Base-by-base conservation (phyloP, 1,284 basidiomycete species). In the Prillingera fragicola region DNA sequence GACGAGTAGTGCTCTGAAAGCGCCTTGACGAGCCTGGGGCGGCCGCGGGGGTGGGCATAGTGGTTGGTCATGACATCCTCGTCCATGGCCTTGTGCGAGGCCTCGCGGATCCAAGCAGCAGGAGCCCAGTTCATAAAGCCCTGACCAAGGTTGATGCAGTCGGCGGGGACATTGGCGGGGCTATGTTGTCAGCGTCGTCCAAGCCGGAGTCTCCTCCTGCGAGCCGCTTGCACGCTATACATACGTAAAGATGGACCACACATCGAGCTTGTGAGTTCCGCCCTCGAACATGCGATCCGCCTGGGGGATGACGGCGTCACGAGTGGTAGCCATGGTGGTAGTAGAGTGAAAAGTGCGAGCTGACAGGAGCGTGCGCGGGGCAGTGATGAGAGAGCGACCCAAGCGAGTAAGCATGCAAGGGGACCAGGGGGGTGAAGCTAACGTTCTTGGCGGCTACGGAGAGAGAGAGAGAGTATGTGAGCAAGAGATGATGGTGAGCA, bases 181-280 rank as follows among this genome's bases (percentile, higher is more conserved):
- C 88, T 91, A 62, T 8, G 24, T 9, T 17, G 32, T 27, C 41
- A 45, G 41, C 26, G 21, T n/a, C 13, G 19, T 27, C 23, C 21
- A 38, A 19, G n/a, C 8, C 22, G 12, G 29, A 13, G 7, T 24
- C 2, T 24, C 31, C 23, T 10, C 4, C 6, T 31, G 12, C 27
- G 21, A 13, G 15, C 19, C 22, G 14, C 40, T 34, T n/a, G 15
- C 13, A 23, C 13, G 13, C 32, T 27, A 6, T 24, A 74, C 78
- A 57, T 59, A 90, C 88, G 87, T 90, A 80, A 81, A 92, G 65
- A 91, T 87, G 3, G 86, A 85, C 88, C 88, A 92, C 25, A 92
- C 88, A 71, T 92, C 88, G 68, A 84, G 78, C 55, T 70, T 70
- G 50, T 71, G 57, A 33, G 69, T 68, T 32, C 60, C 63, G 17